Evolutionary conservation across 495 filamentous ascomycete species (phyloP).

Genomic region (Amniculicola lignicola): DNA sequence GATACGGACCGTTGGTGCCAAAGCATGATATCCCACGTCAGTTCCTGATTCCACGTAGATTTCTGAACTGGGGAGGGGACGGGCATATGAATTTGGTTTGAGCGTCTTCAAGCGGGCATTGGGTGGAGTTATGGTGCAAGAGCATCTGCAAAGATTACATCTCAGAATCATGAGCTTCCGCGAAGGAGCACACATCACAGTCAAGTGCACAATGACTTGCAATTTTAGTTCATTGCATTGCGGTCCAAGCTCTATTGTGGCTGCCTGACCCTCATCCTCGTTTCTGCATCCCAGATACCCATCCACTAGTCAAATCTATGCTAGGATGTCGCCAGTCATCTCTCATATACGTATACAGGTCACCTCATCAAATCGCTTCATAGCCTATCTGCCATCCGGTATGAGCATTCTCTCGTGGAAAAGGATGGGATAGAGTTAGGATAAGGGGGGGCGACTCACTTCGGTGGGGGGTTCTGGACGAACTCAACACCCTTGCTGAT

Average conservation of each 20-base stretch:
- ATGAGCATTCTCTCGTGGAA: constrained; percentile 19
- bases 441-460: constrained; percentile 17
- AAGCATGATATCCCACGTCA: constrained; percentile 43
- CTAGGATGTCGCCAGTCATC: not conserved
- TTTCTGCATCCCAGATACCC: not conserved
- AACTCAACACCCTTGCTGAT: constrained; percentile 92
- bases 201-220: no score
- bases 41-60: not conserved
- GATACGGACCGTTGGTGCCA: constrained; percentile 76
- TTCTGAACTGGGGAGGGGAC: no score
- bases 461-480: constrained; percentile 67
- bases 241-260: no score
- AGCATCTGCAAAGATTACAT: no score
- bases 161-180: no score
- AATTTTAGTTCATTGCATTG: no score
- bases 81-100: not conserved
- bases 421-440: not conserved
- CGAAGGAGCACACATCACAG: no score
- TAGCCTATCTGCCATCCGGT: constrained; percentile 31
- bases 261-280: no score
- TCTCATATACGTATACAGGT: not conserved
- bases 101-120: constrained; percentile 24
- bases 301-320: not conserved
- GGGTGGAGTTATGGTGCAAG: constrained; percentile 11
- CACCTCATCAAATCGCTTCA: constrained; percentile 1